Evolutionary conservation across 139 green algal species (phyloP).

Genomic region (Trebouxia sp.): DNA sequence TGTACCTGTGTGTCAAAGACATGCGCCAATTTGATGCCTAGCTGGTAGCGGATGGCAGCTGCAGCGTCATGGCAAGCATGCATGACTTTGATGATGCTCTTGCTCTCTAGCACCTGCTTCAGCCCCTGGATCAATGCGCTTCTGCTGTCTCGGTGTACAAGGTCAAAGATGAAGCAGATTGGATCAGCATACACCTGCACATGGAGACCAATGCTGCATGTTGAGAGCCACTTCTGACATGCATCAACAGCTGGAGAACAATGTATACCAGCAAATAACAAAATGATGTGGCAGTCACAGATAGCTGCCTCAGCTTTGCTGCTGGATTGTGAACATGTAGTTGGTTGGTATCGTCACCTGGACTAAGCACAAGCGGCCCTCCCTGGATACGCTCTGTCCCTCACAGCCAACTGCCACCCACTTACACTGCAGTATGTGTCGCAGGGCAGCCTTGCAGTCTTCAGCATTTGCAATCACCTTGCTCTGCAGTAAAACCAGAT

Average conservation of each 20-base stretch:
- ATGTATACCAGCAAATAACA: too few relatives aligned
- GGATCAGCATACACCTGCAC: constrained; percentile 22
- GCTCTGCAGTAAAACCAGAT: background rate
- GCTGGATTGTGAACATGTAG: too few relatives aligned
- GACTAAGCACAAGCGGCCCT: background rate
- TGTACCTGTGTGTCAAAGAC: constrained; percentile 15
- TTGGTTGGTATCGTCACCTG: too few relatives aligned
- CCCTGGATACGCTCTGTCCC: background rate
- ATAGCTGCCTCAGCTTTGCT: too few relatives aligned
- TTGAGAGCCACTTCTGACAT: too few relatives aligned
- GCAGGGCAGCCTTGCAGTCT: background rate
- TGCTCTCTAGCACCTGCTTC: background rate
- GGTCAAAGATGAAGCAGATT: constrained; percentile 17
- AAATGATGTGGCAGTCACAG: too few relatives aligned
- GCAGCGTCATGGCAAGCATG: background rate
- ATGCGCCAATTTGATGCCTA: background rate
- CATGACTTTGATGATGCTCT: constrained; percentile 5
- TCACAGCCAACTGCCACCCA: constrained; percentile 13
- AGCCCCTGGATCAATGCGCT: background rate
- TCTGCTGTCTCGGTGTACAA: background rate
- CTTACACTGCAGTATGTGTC: background rate
- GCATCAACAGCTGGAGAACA: too few relatives aligned
- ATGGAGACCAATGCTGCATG: too few relatives aligned
- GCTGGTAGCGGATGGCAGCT: constrained; percentile 12
- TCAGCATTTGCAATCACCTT: background rate